Conservation (phyloP, 1,284 basidiomycete genomes). For the Vanrija sp. region DNA sequence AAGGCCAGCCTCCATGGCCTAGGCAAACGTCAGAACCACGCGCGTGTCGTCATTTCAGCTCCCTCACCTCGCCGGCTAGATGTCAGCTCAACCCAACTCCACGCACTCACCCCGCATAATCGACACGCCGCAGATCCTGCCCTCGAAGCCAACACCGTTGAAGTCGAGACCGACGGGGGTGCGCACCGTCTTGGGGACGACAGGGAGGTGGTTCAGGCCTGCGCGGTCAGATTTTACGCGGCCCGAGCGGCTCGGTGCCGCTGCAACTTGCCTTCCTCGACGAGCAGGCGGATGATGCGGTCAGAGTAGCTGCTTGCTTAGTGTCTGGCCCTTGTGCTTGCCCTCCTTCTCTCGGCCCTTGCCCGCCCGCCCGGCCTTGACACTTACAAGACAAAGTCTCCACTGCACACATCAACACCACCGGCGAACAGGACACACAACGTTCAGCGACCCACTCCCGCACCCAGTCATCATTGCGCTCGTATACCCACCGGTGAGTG, state of each 20-base stretch:
- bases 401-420: conserved; percentile 50
- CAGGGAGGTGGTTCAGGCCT: conserved; percentile 94
- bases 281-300: conserved; percentile 58
- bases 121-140: conserved; percentile 90
- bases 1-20: conserved; percentile 92
- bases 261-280: conserved; percentile 55
- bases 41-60: background rate
- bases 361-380: background rate
- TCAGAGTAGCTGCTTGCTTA: conserved; percentile 53
- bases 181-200: conserved; percentile 68
- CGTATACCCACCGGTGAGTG: conserved; percentile 53
- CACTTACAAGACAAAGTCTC: conserved; percentile 87
- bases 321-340: background rate
- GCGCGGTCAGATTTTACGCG: conserved; percentile 26
- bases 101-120: conserved; percentile 62
- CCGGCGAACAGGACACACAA: background rate
- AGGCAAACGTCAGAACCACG: conserved; percentile 4
- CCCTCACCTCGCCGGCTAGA: conserved; percentile 37
- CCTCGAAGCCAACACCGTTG: conserved; percentile 85
- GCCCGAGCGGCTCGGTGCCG: background rate
- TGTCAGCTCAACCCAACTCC: background rate
- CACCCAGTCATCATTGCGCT: background rate
- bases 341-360: too few relatives aligned
- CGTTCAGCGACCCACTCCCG: background rate
- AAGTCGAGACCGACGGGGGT: conserved; percentile 68